Percentiles rank a stretch among this genome's conserved stretches.
phyloP scores from a whole-genome alignment of 2,329 filamentous ascomycete genomes.

The Fusarium buharicum region DNA sequence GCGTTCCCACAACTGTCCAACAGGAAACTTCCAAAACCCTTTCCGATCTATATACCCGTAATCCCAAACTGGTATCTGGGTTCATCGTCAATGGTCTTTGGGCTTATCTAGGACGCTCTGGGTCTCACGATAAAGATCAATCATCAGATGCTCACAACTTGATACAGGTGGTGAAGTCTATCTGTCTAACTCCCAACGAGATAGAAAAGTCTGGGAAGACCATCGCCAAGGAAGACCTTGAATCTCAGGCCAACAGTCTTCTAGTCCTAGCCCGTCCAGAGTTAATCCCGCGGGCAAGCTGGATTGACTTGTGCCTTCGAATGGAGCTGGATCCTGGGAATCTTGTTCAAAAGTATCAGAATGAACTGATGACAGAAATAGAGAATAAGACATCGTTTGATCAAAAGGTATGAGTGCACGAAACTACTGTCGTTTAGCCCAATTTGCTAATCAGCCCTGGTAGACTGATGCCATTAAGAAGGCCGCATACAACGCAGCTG shows the following conservation, averaged over 20 bases:
- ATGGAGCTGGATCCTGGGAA: conserved; percentile 84
- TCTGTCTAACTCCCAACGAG: conserved; percentile 70
- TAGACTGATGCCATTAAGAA: conserved; percentile 60
- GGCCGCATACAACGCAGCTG: conserved; percentile 85
- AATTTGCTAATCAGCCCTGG: conserved; percentile 17
- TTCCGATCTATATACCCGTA: conserved; percentile 70
- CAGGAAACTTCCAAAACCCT: conserved; percentile 71
- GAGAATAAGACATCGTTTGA: conserved; percentile 58
- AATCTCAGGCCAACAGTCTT: conserved; percentile 78
- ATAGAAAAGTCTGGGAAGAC: conserved; percentile 55
- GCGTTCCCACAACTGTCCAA: conserved; percentile 69
- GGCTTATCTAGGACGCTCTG: conserved; percentile 77
- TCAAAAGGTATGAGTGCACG: conserved; percentile 61
- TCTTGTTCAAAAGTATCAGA: conserved; percentile 72
- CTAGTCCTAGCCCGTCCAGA: conserved; percentile 82
- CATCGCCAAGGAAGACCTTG: conserved; percentile 62
- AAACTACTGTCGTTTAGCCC: neutral
- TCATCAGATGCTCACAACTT: conserved; percentile 74
- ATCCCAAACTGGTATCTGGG: conserved; percentile 67
- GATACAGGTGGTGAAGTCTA: conserved; percentile 67
- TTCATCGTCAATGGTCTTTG: conserved; percentile 79
- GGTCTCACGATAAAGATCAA: conserved; percentile 79
- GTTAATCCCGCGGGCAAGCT: conserved; percentile 79
- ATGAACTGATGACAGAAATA: conserved; percentile 75
- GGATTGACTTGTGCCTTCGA: conserved; percentile 89